These are phyloP conservation scores for Penicillium sp. DNA, from an alignment of 2,329 filamentous ascomycete species.

Conservation along the genomic window DNA sequence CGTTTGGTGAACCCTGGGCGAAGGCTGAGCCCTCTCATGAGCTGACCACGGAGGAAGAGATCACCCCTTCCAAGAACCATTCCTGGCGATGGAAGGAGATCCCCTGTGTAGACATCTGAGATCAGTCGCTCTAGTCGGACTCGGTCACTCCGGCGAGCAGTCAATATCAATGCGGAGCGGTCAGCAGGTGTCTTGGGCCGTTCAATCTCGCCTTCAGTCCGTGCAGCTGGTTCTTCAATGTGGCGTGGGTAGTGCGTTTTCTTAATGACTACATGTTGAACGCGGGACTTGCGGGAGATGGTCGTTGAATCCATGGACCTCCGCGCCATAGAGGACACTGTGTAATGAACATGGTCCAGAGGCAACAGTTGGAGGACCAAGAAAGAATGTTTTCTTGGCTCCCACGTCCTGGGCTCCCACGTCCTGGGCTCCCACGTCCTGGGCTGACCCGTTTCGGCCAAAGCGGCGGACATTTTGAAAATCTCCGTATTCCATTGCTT, in stretches of 20 bases:
- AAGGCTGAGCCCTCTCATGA: constrained; percentile 85
- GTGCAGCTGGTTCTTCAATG: constrained; percentile 46
- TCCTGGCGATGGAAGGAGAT: constrained; percentile 77
- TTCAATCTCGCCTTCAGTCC: constrained; percentile 59
- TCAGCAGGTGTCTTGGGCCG: constrained; percentile 79
- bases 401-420: constrained; percentile 42
- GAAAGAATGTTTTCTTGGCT: constrained; percentile 31
- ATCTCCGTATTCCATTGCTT: constrained; percentile 75
- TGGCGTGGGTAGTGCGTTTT: constrained; percentile 73
- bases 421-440: constrained; percentile 30
- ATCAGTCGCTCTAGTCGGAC: constrained; percentile 73
- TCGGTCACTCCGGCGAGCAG: constrained; percentile 72
- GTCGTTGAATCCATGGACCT: constrained; percentile 71
- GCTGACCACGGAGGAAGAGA: constrained; percentile 70
- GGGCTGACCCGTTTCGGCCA: constrained; percentile 54
- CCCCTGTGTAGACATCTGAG: constrained; percentile 79
- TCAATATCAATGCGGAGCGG: constrained; percentile 67
- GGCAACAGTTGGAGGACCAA: constrained; percentile 69
- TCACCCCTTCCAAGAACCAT: constrained; percentile 69
- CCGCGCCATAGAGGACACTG: constrained; percentile 59
- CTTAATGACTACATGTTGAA: constrained; percentile 79
- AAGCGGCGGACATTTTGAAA: constrained; percentile 50
- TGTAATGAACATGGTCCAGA: constrained; percentile 72
- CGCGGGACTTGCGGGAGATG: constrained; percentile 67
- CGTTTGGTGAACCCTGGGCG: constrained; percentile 73